phyloP scores from a whole-genome alignment of 148 eudicot species.

The Heliosperma pusillum region DNA sequence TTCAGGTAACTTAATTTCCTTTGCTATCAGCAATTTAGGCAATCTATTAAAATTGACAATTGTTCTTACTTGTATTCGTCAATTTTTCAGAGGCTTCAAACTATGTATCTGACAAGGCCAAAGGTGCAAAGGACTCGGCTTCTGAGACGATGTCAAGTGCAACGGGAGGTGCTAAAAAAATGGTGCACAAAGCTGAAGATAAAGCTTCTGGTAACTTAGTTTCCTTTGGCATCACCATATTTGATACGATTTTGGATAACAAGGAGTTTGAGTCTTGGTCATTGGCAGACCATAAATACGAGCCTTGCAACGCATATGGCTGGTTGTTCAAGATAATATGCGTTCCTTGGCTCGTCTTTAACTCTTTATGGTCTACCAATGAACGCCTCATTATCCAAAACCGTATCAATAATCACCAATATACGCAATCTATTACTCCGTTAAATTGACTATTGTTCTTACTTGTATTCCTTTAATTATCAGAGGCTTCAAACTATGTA shows the following conservation, averaged over 20 bases:
- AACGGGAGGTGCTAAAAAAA: slow-evolving; percentile 10
- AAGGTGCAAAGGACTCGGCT: slow-evolving; percentile 4
- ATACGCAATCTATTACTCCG: not conserved
- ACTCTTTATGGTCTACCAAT: no score
- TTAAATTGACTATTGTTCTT: not conserved
- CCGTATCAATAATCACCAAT: no score
- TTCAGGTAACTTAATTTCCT: not conserved
- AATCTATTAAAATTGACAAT: not conserved
- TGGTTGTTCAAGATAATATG: no score
- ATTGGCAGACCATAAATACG: no score
- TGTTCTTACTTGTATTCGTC: not conserved
- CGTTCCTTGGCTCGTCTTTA: no score
- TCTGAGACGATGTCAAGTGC: slow-evolving; percentile 14
- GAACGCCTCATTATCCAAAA: no score
- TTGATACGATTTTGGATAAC: no score
- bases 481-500: slow-evolving; percentile 1
- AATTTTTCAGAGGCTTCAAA: slow-evolving; percentile 12
- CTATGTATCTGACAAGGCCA: slow-evolving; percentile 10
- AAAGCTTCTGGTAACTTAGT: slow-evolving; percentile 15
- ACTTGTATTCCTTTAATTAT: not conserved
- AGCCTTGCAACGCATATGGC: no score
- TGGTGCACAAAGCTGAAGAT: slow-evolving; percentile 17
- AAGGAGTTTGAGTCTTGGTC: no score
- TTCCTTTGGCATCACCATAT: not conserved
- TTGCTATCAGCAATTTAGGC: not conserved